Percentiles rank a stretch among this genome's conserved stretches.
These are phyloP conservation scores for Pterulicium gracile DNA, from an alignment of 1,284 basidiomycete species.

Conservation along the genomic window DNA sequence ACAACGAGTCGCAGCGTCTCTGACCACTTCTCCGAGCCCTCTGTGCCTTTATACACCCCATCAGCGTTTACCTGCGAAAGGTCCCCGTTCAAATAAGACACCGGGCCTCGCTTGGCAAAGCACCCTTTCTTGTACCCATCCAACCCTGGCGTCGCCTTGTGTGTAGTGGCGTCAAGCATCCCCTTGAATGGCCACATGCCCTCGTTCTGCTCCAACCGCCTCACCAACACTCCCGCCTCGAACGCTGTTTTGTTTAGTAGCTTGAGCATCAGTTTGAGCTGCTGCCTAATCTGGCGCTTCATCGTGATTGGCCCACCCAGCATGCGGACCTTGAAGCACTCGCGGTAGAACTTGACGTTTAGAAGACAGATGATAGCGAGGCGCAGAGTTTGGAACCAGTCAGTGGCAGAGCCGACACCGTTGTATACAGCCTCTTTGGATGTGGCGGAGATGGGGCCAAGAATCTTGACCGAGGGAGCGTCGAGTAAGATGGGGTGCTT, in stretches of 20 bases:
- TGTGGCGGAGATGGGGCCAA: background rate
- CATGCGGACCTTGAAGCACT: background rate
- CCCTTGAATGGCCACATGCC: background rate
- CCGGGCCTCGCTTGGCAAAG: background rate
- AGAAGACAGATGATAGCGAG: background rate
- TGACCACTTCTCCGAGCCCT: background rate
- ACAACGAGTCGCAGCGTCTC: background rate
- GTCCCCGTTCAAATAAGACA: background rate
- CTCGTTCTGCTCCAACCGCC: background rate
- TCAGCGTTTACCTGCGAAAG: background rate
- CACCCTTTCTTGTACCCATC: background rate
- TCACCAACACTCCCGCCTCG: background rate
- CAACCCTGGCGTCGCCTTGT: background rate
- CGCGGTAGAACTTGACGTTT: background rate
- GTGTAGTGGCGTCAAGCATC: background rate
- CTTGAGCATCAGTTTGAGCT: background rate
- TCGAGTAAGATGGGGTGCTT: background rate
- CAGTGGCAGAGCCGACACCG: background rate
- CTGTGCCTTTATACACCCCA: background rate
- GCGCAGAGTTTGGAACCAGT: background rate
- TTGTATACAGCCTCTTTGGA: background rate
- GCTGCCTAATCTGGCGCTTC: background rate
- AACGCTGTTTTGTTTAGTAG: background rate
- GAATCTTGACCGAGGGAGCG: background rate
- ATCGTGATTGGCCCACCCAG: background rate